Conservation (phyloP, 306 rosid genomes). For the Corylus americana region DNA sequence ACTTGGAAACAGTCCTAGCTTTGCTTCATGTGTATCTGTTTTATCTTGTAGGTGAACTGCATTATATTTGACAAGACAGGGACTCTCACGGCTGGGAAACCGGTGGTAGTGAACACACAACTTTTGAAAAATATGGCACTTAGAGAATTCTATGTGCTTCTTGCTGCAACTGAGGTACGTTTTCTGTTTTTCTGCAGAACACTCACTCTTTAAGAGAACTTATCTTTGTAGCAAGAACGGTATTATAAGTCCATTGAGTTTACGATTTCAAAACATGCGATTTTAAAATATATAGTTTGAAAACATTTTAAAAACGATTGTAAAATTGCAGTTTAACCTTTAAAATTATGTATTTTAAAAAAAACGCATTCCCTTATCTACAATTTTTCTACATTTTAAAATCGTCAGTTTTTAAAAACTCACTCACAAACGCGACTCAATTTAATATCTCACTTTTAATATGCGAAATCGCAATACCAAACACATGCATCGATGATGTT, state of each 20-base stretch:
- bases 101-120: slow-evolving; percentile 61
- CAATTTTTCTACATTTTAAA: too few relatives aligned
- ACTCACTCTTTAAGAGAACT: not conserved
- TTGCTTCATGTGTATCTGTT: not conserved
- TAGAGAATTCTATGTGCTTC: slow-evolving; percentile 52
- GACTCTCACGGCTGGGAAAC: slow-evolving; percentile 81
- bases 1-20: not conserved
- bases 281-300: too few relatives aligned
- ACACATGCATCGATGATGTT: not conserved
- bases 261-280: too few relatives aligned
- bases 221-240: not conserved
- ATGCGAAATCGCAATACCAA: too few relatives aligned
- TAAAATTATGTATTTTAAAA: too few relatives aligned
- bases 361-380: too few relatives aligned
- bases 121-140: slow-evolving; percentile 35
- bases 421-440: too few relatives aligned
- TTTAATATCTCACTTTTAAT: too few relatives aligned
- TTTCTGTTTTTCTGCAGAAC: not conserved
- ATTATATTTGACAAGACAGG: slow-evolving; percentile 90
- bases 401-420: too few relatives aligned
- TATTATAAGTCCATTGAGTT: too few relatives aligned
- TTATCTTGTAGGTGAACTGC: slow-evolving; percentile 63
- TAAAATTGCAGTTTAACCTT: too few relatives aligned
- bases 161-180: slow-evolving; percentile 76
- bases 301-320: too few relatives aligned